Evolutionary conservation across 1,139 yeast species (phyloP), one percentile per base, ranked within the genome.

Genomic region (Hyphopichia khmerensis): DNA sequence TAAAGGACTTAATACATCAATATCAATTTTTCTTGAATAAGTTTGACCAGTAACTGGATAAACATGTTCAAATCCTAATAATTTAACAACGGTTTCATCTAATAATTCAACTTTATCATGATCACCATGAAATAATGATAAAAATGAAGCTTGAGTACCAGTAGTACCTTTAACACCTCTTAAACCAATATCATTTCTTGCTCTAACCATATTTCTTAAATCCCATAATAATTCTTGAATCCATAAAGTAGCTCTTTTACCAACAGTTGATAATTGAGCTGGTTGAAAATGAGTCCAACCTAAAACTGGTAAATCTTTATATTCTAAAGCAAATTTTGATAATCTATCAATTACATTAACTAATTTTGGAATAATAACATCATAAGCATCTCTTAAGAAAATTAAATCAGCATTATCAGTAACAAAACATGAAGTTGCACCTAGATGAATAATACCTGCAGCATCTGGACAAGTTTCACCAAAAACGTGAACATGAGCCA

Each of bases 221-320:
- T 93, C 99, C 99, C 99, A 93, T 59, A 93, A 77, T 57, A 95
- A 77, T 68, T 93, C 99, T 75, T 93, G 99, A 57, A 95, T 77
- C 99, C 99, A 93, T 60, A 93, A 76, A 39, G 97, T 89, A 44
- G 96, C 96, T 72, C 99, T 86, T 77, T 93, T 93, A 62, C 99
- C 99, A 48, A 93, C 96, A 36, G 99, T 93, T 50, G 98, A 91
- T 63, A 95, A 80, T 75, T 93, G 99, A 44, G 99, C 99, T 17
- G 99, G 99, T 73, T 93, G 99, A 81, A 93, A 93, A 69, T 93
- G 99, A 46, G 99, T 93, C 97, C 98, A 93, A 33, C 99, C 99
- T 53, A 93, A 80, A 39, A 91, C 97, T 36, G 99, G 99, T 68
- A 90, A 70, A 66, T 93, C 98, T 75, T 93, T 93, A 75, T 93